Evolutionary conservation across 2,329 filamentous ascomycete species (phyloP), one percentile per base, ranked within the genome.

Genomic region (Botryotinia narcissicola): DNA sequence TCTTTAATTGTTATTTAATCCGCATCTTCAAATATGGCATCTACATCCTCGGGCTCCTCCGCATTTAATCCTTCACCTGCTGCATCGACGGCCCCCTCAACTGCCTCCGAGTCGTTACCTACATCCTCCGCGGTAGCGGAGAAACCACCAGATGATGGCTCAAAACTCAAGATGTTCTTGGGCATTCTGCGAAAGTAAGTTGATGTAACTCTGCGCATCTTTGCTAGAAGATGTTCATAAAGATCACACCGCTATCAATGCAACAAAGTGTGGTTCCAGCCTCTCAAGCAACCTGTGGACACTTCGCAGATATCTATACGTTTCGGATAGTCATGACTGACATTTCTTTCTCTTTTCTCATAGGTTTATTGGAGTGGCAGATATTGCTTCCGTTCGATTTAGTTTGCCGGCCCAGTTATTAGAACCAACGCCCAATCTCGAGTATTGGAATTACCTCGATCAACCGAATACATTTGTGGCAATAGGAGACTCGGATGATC

Each of bases 371-470:
- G 96, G 96, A 78, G 96, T 99, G 73, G 87, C 95, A 78, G 96
- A 99, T 84, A 96, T 99, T 80, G 96, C 96, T 73, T 90, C 94
- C 73, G 95, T 98, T 75, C 93, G 96, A 78, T 99, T 99, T 85
- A 98, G 95, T 25, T 88, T 99, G 69, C 96, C 96, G 35, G 94
- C 96, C 69, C 95, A 98, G 83, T 90, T 99, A 61, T 89, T 99
- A 80, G 96, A 99, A 83, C 96, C 96, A 51, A 97, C 93, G 6
- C 96, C 96, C 70, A 99, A 99, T 82, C 86, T 99, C 81, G 96
- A 99, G 85, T 99, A 98, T 85, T 99, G 96, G 96, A 97, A 97
- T 80, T 99, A 99, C 81, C 87, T 99, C 81, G 96, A 99, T 83
- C 90, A 94, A 78, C 95, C 95, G 35, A 97, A 97, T 83, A 93